A percentile compares a stretch with the other conserved stretches of the same genome.
These are phyloP conservation scores for Pseudisothecium myosuroides DNA, from an alignment of 225 moss, liverwort and hornwort species.

Conservation along the genomic window DNA sequence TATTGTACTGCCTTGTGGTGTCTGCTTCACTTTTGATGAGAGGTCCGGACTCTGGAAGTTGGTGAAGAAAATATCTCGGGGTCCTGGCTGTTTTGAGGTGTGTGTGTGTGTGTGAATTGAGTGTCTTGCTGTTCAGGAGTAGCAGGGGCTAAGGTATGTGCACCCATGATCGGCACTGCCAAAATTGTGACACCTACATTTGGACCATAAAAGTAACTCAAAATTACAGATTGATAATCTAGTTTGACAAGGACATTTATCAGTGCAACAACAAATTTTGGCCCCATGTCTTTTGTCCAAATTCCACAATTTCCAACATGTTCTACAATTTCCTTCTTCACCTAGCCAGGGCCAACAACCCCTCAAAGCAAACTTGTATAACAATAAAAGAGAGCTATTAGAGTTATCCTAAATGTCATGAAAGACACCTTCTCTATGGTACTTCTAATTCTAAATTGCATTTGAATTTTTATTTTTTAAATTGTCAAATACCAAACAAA, in stretches of 20 bases:
- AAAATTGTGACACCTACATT: background rate
- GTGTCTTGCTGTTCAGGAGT: background rate
- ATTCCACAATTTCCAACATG: background rate
- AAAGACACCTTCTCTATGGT: background rate
- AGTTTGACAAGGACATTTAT: accelerated
- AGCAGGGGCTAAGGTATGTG: background rate
- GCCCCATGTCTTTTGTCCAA: accelerated
- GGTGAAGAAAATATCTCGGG: background rate
- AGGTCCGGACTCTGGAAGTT: accelerated
- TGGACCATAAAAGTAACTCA: background rate
- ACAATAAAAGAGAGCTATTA: background rate
- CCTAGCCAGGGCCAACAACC: accelerated
- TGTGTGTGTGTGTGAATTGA: too few species aligned
- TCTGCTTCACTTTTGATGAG: background rate
- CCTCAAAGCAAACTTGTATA: background rate
- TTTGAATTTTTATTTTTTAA: too few species aligned
- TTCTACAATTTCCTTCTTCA: background rate
- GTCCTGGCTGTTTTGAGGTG: accelerated
- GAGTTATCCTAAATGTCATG: background rate
- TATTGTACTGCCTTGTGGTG: background rate
- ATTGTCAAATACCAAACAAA: too few species aligned
- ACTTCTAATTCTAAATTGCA: background rate
- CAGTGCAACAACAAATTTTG: accelerated
- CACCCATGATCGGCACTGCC: accelerated
- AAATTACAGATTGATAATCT: too few species aligned